Conservation (phyloP, 345 rosid genomes). For the Orychophragmus violaceus region DNA sequence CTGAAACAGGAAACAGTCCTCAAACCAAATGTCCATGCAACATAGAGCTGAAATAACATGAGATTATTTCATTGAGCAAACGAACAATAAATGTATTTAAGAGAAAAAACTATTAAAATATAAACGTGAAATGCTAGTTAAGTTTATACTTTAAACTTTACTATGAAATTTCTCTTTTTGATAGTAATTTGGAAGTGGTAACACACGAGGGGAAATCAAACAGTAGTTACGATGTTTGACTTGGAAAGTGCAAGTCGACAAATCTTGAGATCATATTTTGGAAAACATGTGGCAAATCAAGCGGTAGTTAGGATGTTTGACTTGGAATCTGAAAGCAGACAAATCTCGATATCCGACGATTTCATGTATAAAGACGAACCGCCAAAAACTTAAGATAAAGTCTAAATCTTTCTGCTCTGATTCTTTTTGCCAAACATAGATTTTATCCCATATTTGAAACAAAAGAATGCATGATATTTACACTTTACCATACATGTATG, state of each 20-base stretch:
- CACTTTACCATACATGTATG: neutral
- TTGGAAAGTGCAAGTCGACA: slow-evolving; percentile 23
- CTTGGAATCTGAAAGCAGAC: slow-evolving; percentile 5
- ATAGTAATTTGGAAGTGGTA: slow-evolving; percentile 7
- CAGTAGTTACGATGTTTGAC: slow-evolving; percentile 30
- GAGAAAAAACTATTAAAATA: neutral
- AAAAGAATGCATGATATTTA: neutral
- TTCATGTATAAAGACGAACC: slow-evolving; percentile 13
- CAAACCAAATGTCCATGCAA: too few relatives aligned
- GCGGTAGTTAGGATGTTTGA: slow-evolving; percentile 23
- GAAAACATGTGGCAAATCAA: neutral
- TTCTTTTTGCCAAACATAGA: neutral
- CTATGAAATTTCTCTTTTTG: neutral
- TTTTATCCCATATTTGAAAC: neutral
- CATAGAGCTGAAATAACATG: too few relatives aligned
- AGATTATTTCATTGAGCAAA: neutral
- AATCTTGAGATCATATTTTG: neutral
- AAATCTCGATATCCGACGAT: slow-evolving; percentile 16
- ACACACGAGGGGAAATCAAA: slow-evolving; percentile 10
- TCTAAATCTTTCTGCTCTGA: slow-evolving; percentile 6
- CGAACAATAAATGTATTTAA: neutral
- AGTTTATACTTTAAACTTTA: neutral
- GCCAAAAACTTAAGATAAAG: slow-evolving; percentile 7
- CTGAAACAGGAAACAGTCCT: too few relatives aligned
- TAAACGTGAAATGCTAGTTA: neutral